Conservation (phyloP, 2,329 filamentous ascomycete genomes). For the Colletotrichum sojae region DNA sequence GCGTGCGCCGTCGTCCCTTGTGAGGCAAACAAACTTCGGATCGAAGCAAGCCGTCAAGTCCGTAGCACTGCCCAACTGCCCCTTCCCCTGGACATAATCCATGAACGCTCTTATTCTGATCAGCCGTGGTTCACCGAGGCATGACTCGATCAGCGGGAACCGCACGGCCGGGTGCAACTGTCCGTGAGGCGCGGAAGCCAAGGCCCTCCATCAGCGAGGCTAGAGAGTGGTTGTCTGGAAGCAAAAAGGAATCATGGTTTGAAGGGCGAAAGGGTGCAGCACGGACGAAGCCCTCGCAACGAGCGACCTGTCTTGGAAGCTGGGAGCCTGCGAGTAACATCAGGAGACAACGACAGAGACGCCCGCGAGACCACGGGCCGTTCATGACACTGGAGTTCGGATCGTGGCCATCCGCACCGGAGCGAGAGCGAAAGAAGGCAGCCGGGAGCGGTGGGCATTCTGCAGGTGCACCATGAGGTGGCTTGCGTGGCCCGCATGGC, state of each 20-base stretch:
- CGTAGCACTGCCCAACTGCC: too few species aligned
- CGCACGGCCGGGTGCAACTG: slow-evolving; percentile 13
- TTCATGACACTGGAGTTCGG: slow-evolving; percentile 17
- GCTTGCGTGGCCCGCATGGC: slow-evolving; percentile 24
- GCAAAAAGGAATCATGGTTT: slow-evolving; percentile 1
- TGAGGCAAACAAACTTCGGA: slow-evolving; percentile 22
- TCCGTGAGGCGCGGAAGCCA: background rate
- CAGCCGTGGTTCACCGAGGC: slow-evolving; percentile 19
- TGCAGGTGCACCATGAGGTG: slow-evolving; percentile 22
- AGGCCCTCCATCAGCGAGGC: background rate
- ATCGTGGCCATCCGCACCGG: slow-evolving; percentile 20
- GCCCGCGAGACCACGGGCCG: slow-evolving; percentile 7
- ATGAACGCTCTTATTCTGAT: slow-evolving; percentile 13
- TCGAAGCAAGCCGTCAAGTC: slow-evolving; percentile 18
- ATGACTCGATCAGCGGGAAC: slow-evolving; percentile 26
- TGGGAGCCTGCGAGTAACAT: background rate
- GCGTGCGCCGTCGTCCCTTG: slow-evolving; percentile 23
- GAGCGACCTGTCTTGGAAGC: background rate
- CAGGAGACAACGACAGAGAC: slow-evolving; percentile 5
- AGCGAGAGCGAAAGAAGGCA: background rate
- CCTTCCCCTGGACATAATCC: background rate
- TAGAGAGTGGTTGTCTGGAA: background rate
- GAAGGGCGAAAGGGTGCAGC: background rate
- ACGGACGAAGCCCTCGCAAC: background rate
- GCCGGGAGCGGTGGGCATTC: background rate